Conservation (phyloP, 2,329 filamentous ascomycete genomes). For the Claviceps sp. region DNA sequence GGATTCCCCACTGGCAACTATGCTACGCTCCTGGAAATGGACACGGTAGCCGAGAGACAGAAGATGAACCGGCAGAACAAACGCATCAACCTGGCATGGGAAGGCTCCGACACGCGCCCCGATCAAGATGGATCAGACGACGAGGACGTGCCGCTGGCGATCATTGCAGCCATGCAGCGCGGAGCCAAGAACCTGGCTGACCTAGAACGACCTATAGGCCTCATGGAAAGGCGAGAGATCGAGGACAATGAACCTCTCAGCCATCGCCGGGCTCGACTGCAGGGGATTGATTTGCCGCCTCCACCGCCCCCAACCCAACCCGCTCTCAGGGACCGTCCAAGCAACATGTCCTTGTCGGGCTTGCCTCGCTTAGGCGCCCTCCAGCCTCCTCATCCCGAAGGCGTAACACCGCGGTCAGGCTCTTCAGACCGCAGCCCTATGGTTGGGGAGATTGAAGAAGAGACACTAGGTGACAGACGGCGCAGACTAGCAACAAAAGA, state of each 20-base stretch:
- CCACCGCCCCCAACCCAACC: constrained; percentile 24
- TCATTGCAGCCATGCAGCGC: constrained; percentile 54
- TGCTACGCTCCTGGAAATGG: constrained; percentile 77
- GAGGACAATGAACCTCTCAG: constrained; percentile 90
- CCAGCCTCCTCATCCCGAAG: neutral
- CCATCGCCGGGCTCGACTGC: constrained; percentile 58
- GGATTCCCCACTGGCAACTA: constrained; percentile 66
- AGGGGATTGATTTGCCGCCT: constrained; percentile 41
- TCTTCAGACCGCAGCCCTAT: constrained; percentile 23
- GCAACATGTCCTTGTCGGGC: constrained; percentile 28
- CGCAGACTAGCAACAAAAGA: constrained; percentile 49
- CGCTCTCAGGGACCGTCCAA: constrained; percentile 27
- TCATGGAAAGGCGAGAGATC: constrained; percentile 69
- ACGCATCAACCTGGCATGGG: constrained; percentile 82
- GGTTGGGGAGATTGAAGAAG: constrained; percentile 44
- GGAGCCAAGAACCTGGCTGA: constrained; percentile 37
- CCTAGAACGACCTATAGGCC: constrained; percentile 52
- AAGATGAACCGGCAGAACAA: constrained; percentile 59
- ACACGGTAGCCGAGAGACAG: constrained; percentile 79
- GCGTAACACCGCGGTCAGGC: neutral
- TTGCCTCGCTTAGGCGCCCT: neutral
- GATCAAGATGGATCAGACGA: constrained; percentile 43
- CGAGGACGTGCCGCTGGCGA: constrained; percentile 76
- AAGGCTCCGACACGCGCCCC: constrained; percentile 44
- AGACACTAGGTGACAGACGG: constrained; percentile 55